phyloP scores from a whole-genome alignment of 371 early-diverging fungal species.

The Apophysomyces sp. region DNA sequence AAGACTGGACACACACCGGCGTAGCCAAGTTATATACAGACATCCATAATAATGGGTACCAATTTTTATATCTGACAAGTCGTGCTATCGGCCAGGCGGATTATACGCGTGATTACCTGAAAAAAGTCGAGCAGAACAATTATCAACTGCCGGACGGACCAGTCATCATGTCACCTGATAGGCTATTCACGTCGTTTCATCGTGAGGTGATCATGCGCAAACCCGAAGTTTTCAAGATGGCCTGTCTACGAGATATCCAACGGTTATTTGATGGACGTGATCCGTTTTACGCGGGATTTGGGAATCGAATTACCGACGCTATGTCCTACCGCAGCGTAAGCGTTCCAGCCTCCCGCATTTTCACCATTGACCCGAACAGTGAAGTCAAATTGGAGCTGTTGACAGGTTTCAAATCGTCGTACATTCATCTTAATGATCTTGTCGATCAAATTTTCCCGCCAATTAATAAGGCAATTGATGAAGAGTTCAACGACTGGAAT shows the following conservation, averaged over 20 bases:
- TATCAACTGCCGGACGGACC: constrained; percentile 94
- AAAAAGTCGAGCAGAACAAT: constrained; percentile 83
- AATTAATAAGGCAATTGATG: constrained; percentile 42
- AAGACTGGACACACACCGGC: constrained; percentile 97
- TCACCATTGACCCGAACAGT: constrained; percentile 91
- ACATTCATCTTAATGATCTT: constrained; percentile 83
- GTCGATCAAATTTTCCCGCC: constrained; percentile 95
- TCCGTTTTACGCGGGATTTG: constrained; percentile 98
- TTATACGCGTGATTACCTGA: constrained; percentile 88
- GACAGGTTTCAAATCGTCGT: constrained; percentile 76
- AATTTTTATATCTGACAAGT: constrained; percentile 93
- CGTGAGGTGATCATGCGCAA: constrained; percentile 92
- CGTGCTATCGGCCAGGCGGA: constrained; percentile 95
- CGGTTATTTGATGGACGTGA: constrained; percentile 73
- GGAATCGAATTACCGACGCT: constrained; percentile 90
- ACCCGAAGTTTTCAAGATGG: constrained; percentile 97
- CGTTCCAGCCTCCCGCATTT: constrained; percentile 90
- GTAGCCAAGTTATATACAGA: constrained; percentile 94
- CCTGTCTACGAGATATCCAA: constrained; percentile 86
- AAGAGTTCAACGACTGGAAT: constrained; percentile 81
- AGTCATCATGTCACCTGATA: constrained; percentile 94
- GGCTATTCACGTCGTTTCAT: constrained; percentile 88
- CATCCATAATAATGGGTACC: constrained; percentile 91
- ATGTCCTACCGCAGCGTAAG: constrained; percentile 92
- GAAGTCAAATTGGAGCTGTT: constrained; percentile 90